Evolutionary conservation across 805 yeast species (phyloP).

Genomic region (Starmerella gropengiesseri): DNA sequence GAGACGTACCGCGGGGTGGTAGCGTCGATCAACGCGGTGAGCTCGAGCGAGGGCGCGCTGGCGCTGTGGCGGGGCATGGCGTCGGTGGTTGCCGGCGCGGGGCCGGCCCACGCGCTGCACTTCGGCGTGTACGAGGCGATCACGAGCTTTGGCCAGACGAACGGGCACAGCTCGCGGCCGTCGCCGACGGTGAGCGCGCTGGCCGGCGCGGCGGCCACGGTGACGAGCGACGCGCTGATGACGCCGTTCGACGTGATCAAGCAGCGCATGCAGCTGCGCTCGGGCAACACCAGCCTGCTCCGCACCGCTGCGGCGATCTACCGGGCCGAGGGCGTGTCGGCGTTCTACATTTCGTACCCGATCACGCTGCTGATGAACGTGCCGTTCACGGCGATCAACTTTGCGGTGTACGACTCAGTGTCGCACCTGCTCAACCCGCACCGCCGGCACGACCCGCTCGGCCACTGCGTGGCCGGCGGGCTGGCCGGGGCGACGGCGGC

Average conservation of each 20-base stretch:
- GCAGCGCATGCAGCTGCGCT: slow-evolving; percentile 74
- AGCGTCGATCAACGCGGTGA: slow-evolving; percentile 58
- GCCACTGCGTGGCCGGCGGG: slow-evolving; percentile 89
- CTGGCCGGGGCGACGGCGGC: slow-evolving; percentile 92
- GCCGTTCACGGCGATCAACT: slow-evolving; percentile 91
- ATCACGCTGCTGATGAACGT: slow-evolving; percentile 84
- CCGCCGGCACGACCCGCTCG: slow-evolving; percentile 69
- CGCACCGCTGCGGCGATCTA: slow-evolving; percentile 27
- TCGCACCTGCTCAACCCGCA: slow-evolving; percentile 69
- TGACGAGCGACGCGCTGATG: slow-evolving; percentile 91
- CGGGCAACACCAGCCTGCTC: slow-evolving; percentile 25
- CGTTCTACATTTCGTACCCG: slow-evolving; percentile 87
- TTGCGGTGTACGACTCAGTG: slow-evolving; percentile 79
- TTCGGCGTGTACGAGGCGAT: slow-evolving; percentile 86
- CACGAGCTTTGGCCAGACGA: slow-evolving; percentile 41
- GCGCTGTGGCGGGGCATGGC: slow-evolving; percentile 91
- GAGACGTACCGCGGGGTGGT: slow-evolving; percentile 38
- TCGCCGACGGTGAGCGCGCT: slow-evolving; percentile 65
- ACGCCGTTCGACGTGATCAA: slow-evolving; percentile 93
- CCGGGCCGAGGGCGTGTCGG: slow-evolving; percentile 39
- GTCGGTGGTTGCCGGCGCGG: slow-evolving; percentile 92
- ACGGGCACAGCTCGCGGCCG: slow-evolving; percentile 45
- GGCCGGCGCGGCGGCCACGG: slow-evolving; percentile 87
- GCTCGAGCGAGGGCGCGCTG: slow-evolving; percentile 77
- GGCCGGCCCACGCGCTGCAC: slow-evolving; percentile 97